Base-by-base conservation (phyloP, 495 filamentous ascomycete genomes). In the Aspergillus sparsus region DNA sequence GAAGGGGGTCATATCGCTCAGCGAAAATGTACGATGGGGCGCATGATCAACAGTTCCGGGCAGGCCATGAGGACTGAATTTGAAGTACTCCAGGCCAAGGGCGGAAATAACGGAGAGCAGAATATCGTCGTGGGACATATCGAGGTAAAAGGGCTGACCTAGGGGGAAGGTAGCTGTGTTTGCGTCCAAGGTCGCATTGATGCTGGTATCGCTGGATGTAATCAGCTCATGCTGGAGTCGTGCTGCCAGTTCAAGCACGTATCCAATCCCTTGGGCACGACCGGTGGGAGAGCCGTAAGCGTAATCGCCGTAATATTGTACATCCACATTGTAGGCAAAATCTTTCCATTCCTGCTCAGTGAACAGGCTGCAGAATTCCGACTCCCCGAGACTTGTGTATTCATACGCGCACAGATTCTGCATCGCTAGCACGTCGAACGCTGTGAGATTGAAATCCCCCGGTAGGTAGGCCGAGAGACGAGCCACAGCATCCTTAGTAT, bases 221-320 rank as follows among this genome's bases (percentile, higher is more conserved):
- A 71, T 66, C 6, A 82, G 74, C 62, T 85, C 82, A 62, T 82
- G 73, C 55, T 80, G 58, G 7, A 88, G 76, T 16, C 86, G 77
- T 6, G 84, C 86, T 2, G 84, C 68, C 39, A 87, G 77, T 70
- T 89, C 86, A 52, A 85, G 72, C 11, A 87, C 80, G 58, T 85
- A 89, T 39, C 85, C 86, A 44, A 87, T 81, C 1, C 85, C 86
- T 27, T 85, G 77, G 10, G 86, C 87, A 7, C 86, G 77, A 31
- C 84, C 85, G 6, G 77, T 80, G 1, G 85, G 82, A 3, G 83
- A 85, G n/a, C 82, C 82, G 64, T 83, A 87, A 58, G 71, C 81
- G 49, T 77, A 75, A 60, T 81, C 73, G 45, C 85, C 84, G 54
- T 82, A 80, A 72, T 85, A 90, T 34, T 72, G 69, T 33, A 89